Percentiles rank a stretch among this genome's conserved stretches.
Evolutionary conservation across 495 filamentous ascomycete genomes (phyloP).

Genomic region (Chaetomium fimeti): DNA sequence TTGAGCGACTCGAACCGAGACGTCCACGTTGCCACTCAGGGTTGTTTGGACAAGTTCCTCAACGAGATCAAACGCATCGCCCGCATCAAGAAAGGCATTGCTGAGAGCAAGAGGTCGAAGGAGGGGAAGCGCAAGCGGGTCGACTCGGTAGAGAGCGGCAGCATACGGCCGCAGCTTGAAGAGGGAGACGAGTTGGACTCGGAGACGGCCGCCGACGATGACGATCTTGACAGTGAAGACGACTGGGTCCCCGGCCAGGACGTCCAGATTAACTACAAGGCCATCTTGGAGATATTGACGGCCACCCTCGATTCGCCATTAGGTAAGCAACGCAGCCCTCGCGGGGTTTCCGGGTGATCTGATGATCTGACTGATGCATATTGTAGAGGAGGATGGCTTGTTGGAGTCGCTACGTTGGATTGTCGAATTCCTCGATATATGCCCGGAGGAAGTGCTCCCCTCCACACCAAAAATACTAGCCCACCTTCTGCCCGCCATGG

Average conservation of each 20-base stretch:
- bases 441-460: conserved; percentile 92
- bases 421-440: conserved; percentile 94
- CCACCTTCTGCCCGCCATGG: conserved; percentile 91
- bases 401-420: conserved; percentile 93
- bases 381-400: conserved; percentile 79
- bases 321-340: conserved; percentile 49
- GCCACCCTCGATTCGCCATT: conserved; percentile 81
- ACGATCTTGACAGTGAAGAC: conserved; percentile 64
- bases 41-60: conserved; percentile 86
- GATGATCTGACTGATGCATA: conserved; percentile 26
- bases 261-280: conserved; percentile 88
- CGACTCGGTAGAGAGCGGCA: conserved; percentile 62
- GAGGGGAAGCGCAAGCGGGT: conserved; percentile 66
- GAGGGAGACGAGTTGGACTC: conserved; percentile 58
- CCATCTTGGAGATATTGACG: conserved; percentile 88
- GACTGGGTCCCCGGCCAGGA: conserved; percentile 98
- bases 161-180: conserved; percentile 43
- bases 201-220: conserved; percentile 57
- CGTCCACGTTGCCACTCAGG: conserved; percentile 88
- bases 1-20: conserved; percentile 88
- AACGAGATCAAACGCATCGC: conserved; percentile 93
- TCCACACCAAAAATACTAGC: conserved; percentile 90
- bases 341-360: not conserved
- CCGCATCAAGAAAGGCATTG: conserved; percentile 85
- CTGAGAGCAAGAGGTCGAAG: conserved; percentile 74